Conservation (phyloP, 495 filamentous ascomycete species). For the Lindgomyces ingoldianus region DNA sequence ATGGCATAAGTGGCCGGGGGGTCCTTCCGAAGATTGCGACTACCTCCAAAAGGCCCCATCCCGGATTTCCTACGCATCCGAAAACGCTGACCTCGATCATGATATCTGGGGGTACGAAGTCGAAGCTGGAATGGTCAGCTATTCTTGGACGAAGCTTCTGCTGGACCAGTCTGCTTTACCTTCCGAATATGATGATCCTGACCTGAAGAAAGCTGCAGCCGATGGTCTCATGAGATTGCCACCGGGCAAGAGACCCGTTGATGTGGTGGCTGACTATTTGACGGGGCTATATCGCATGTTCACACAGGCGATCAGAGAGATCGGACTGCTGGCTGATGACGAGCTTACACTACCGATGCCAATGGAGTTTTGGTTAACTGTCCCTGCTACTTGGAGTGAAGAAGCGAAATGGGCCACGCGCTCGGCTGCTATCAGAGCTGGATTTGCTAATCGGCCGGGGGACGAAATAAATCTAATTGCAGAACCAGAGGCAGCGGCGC, state of each 20-base stretch:
- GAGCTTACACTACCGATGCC: not conserved
- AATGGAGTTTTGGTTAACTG: not conserved
- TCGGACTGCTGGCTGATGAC: not conserved
- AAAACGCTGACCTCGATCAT: not conserved
- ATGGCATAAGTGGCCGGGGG: not conserved
- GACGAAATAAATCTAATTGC: not conserved
- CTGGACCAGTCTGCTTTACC: not conserved
- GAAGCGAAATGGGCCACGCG: not conserved
- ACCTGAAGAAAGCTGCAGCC: not conserved
- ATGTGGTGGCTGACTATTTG: not conserved
- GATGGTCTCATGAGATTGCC: not conserved
- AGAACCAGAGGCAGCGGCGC: not conserved
- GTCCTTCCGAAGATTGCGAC: not conserved
- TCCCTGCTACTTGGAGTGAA: not conserved
- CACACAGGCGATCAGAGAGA: not conserved
- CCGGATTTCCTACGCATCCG: not conserved
- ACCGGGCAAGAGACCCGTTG: not conserved
- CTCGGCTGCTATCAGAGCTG: not conserved
- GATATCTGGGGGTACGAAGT: not conserved
- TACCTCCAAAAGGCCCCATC: conserved; percentile 1
- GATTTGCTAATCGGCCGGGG: not conserved
- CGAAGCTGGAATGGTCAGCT: not conserved
- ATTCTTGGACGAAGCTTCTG: not conserved
- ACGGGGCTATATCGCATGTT: not conserved
- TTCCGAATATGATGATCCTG: not conserved